Conservation (phyloP, 2,329 filamentous ascomycete species). For the Tympanopsis confertula region DNA sequence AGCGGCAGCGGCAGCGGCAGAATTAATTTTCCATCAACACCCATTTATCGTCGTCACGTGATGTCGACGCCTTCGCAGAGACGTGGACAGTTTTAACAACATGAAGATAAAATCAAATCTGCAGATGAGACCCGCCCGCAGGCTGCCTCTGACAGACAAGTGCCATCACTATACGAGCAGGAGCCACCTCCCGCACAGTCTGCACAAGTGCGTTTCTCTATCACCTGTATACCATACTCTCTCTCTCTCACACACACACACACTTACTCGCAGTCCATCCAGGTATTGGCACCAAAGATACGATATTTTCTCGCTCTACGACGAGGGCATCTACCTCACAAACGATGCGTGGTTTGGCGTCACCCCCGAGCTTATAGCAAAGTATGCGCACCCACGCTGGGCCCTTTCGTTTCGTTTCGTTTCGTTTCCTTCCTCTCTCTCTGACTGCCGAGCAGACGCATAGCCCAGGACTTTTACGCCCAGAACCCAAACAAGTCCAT, state of each 20-base stretch:
- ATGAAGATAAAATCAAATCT: no score
- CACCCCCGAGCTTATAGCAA: slow-evolving; percentile 83
- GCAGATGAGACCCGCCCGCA: slow-evolving; percentile 27
- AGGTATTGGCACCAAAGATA: slow-evolving; percentile 92
- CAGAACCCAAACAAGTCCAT: slow-evolving; percentile 40
- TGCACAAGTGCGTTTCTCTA: slow-evolving; percentile 58
- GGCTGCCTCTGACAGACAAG: slow-evolving; percentile 42
- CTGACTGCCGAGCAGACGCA: slow-evolving; percentile 38
- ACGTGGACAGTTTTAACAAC: no score
- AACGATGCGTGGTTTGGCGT: slow-evolving; percentile 94
- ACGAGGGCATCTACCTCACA: slow-evolving; percentile 81
- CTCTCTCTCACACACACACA: slow-evolving; percentile 2
- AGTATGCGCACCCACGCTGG: slow-evolving; percentile 34
- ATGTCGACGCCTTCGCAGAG: no score
- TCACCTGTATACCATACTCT: neutral
- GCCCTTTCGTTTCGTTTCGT: neutral
- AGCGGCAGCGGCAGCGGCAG: no score
- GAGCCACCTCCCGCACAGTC: slow-evolving; percentile 66
- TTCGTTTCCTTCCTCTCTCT: slow-evolving; percentile 3
- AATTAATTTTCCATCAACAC: no score
- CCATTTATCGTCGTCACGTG: no score
- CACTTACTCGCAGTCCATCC: neutral
- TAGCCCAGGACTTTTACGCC: slow-evolving; percentile 59
- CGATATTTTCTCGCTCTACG: slow-evolving; percentile 76
- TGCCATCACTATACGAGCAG: slow-evolving; percentile 66